Conservation (phyloP, 2,329 filamentous ascomycete species). For the Aspergillus nomiae region DNA sequence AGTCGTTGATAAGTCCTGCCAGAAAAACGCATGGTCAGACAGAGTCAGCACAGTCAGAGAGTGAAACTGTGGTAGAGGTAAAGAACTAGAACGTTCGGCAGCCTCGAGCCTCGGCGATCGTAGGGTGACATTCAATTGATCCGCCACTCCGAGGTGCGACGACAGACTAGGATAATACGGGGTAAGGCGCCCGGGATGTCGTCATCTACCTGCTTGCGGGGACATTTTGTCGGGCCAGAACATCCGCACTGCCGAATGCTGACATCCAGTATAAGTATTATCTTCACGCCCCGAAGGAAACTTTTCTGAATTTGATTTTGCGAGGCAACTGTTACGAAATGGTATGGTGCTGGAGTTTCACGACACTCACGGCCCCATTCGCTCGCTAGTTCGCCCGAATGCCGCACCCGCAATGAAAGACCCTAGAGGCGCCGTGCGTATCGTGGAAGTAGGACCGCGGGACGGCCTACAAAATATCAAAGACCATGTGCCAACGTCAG, state of each 20-base stretch:
- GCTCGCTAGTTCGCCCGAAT: background rate
- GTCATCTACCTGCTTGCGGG: background rate
- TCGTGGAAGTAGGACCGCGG: slow-evolving; percentile 81
- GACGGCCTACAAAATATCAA: slow-evolving; percentile 90
- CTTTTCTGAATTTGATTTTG: background rate
- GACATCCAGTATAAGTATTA: background rate
- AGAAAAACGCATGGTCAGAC: background rate
- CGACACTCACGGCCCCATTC: background rate
- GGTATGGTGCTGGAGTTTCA: background rate
- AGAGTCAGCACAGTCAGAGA: background rate
- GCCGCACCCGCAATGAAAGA: slow-evolving; percentile 8
- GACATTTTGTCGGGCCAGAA: background rate
- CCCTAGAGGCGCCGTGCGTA: slow-evolving; percentile 44
- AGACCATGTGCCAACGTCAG: slow-evolving; percentile 66
- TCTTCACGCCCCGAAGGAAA: background rate
- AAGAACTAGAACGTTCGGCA: slow-evolving; percentile 1
- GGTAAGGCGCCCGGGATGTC: background rate
- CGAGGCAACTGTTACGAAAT: background rate
- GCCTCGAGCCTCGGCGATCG: background rate
- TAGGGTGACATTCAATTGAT: background rate
- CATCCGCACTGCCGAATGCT: background rate
- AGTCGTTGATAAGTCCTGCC: background rate
- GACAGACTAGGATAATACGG: background rate
- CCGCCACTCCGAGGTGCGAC: background rate
- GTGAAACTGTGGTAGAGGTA: background rate